These are phyloP conservation scores for Eutrema japonicum DNA, from an alignment of 345 rosid genomes.

Conservation along the genomic window DNA sequence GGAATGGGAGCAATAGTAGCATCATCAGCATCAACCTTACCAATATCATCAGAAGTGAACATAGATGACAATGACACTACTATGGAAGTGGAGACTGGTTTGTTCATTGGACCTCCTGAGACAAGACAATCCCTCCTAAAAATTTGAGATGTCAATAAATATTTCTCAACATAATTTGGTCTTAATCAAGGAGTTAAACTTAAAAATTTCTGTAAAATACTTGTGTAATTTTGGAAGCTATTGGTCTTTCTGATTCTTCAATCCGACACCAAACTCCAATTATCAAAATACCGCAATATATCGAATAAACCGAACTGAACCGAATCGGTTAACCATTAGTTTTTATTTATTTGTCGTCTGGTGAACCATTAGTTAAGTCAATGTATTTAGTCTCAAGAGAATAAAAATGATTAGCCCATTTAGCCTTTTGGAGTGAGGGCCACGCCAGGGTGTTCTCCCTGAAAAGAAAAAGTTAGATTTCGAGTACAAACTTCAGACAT, in stretches of 20 bases:
- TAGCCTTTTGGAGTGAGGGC: conserved; percentile 29
- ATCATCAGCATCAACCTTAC: conserved; percentile 22
- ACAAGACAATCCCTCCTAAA: conserved; percentile 29
- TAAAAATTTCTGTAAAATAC: background rate
- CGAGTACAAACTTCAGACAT: conserved; percentile 22
- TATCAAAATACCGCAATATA: background rate
- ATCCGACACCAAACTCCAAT: background rate
- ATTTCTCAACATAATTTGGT: conserved; percentile 1
- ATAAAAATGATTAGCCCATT: conserved; percentile 23
- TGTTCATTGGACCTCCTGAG: conserved; percentile 75
- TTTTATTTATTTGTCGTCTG: too few species aligned
- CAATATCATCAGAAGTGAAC: conserved; percentile 28
- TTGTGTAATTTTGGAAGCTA: background rate
- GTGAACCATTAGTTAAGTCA: too few species aligned
- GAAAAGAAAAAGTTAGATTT: conserved; percentile 25
- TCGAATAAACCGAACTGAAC: background rate
- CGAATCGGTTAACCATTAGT: background rate
- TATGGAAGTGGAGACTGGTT: conserved; percentile 64
- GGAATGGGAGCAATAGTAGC: conserved; percentile 34
- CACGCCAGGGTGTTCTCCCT: background rate
- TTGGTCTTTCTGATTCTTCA: background rate
- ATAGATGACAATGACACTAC: conserved; percentile 20
- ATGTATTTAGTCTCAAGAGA: background rate
- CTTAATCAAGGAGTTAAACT: background rate
- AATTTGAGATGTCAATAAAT: background rate